A percentile compares a stretch with the other conserved stretches of the same genome.
phyloP scores from a whole-genome alignment of 306 rosid species.

The Betula pendula region DNA sequence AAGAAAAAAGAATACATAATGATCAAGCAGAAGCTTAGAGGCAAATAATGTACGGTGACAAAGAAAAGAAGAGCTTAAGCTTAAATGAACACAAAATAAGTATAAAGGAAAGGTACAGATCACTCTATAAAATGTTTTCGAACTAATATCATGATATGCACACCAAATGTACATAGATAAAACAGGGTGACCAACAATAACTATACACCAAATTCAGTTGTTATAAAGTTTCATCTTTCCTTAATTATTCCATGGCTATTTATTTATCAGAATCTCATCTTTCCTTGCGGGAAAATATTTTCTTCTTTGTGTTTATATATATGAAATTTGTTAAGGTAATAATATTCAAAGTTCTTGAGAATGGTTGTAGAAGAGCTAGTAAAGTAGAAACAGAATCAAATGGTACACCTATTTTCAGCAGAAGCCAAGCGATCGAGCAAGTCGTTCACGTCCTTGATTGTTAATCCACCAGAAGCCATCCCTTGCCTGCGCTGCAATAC shows the following conservation, averaged over 20 bases:
- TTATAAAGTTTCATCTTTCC: too few relatives aligned
- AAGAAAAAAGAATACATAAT: slow-evolving; percentile 13
- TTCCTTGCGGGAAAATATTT: too few relatives aligned
- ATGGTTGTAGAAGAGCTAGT: not conserved
- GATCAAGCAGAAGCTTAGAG: slow-evolving; percentile 1
- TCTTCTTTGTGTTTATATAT: too few relatives aligned
- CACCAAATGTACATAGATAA: not conserved
- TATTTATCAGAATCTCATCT: too few relatives aligned
- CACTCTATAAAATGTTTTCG: not conserved
- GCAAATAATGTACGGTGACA: slow-evolving; percentile 5
- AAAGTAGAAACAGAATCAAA: slow-evolving; percentile 7
- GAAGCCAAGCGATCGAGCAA: slow-evolving; percentile 79
- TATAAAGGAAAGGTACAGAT: not conserved
- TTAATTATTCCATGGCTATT: too few relatives aligned
- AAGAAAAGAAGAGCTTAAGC: not conserved
- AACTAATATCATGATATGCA: too few relatives aligned
- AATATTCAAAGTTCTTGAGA: not conserved
- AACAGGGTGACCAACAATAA: not conserved
- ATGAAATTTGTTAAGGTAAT: too few relatives aligned
- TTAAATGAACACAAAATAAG: not conserved
- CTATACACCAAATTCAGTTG: not conserved
- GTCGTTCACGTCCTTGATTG: slow-evolving; percentile 74
- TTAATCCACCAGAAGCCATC: slow-evolving; percentile 70
- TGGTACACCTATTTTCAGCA: slow-evolving; percentile 62
- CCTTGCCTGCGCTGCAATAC: slow-evolving; percentile 87